phyloP scores from a whole-genome alignment of 768 basidiomycete genomes.

The Amanita brunnescens region DNA sequence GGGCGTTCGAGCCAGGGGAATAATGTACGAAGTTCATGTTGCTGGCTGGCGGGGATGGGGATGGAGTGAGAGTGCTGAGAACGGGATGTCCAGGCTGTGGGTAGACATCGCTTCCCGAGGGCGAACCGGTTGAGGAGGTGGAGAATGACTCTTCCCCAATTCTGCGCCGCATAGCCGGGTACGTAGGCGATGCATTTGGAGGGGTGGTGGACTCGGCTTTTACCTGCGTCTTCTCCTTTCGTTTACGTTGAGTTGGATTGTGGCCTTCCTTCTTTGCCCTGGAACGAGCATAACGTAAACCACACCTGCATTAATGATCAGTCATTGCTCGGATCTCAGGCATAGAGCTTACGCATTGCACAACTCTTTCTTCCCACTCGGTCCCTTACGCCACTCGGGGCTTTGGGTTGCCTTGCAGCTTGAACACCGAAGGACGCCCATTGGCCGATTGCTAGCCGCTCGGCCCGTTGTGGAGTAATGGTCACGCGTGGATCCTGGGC shows the following conservation, averaged over 20 bases:
- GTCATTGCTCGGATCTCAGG: background rate
- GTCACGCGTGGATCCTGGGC: constrained; percentile 43
- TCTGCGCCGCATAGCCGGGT: constrained; percentile 37
- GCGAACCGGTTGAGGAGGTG: constrained; percentile 43
- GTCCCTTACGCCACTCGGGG: constrained; percentile 90
- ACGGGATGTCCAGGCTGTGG: constrained; percentile 34
- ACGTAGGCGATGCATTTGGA: constrained; percentile 27
- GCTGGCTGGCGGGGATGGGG: constrained; percentile 59
- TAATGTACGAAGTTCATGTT: constrained; percentile 55
- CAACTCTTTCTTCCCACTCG: constrained; percentile 83
- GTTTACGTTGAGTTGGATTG: constrained; percentile 43
- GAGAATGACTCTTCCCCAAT: constrained; percentile 38
- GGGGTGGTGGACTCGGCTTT: constrained; percentile 38
- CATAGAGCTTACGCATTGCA: constrained; percentile 73
- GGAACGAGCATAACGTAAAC: constrained; percentile 78
- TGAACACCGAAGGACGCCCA: constrained; percentile 63
- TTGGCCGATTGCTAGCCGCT: constrained; percentile 55
- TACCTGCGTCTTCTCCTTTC: constrained; percentile 49
- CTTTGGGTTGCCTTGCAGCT: constrained; percentile 77
- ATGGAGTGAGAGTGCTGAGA: constrained; percentile 36
- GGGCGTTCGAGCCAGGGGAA: constrained; percentile 26
- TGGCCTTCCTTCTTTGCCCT: constrained; percentile 83
- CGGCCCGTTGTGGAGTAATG: constrained; percentile 36
- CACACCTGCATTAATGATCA: constrained; percentile 43
- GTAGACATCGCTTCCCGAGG: constrained; percentile 49